Conservation (phyloP, 495 filamentous ascomycete species). For the Aspergillus wentii region DNA sequence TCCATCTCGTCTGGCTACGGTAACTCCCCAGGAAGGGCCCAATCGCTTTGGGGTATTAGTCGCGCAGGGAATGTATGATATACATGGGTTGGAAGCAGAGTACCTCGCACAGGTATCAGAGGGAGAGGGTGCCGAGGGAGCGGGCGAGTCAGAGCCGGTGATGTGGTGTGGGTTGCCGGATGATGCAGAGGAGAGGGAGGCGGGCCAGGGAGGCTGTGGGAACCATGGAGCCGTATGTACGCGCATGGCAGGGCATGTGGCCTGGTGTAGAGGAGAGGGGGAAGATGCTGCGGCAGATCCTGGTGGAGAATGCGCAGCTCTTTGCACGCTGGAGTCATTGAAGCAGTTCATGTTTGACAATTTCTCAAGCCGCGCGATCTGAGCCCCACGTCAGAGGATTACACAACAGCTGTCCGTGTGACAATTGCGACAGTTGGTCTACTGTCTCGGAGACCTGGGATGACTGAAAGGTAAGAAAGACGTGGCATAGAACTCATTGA, state of each 20-base stretch:
- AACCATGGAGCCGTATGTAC: conserved; percentile 20
- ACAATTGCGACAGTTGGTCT: no score
- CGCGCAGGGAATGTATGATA: conserved; percentile 17
- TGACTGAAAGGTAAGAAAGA: no score
- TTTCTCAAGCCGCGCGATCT: no score
- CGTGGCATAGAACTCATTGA: no score
- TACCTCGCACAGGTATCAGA: conserved; percentile 13
- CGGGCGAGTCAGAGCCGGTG: no score
- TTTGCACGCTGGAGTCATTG: conserved; percentile 20
- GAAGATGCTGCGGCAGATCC: conserved; percentile 18
- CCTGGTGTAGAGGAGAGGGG: conserved; percentile 17
- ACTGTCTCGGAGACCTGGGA: no score
- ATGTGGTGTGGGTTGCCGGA: conserved; percentile 17
- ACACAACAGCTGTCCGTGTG: no score
- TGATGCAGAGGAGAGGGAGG: conserved; percentile 15
- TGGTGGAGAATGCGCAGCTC: conserved; percentile 22
- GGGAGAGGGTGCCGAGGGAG: no score
- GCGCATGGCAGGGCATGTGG: conserved; percentile 19
- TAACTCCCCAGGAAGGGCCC: no score
- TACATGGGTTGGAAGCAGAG: conserved; percentile 14
- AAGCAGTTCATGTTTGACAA: conserved; percentile 21
- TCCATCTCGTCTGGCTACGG: no score
- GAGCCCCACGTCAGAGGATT: no score
- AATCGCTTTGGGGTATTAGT: conserved; percentile 11
- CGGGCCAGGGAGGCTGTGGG: conserved; percentile 18